Percentiles rank a stretch among this genome's conserved stretches.
phyloP scores from a whole-genome alignment of 768 basidiomycete species.

The Mycena rosella region DNA sequence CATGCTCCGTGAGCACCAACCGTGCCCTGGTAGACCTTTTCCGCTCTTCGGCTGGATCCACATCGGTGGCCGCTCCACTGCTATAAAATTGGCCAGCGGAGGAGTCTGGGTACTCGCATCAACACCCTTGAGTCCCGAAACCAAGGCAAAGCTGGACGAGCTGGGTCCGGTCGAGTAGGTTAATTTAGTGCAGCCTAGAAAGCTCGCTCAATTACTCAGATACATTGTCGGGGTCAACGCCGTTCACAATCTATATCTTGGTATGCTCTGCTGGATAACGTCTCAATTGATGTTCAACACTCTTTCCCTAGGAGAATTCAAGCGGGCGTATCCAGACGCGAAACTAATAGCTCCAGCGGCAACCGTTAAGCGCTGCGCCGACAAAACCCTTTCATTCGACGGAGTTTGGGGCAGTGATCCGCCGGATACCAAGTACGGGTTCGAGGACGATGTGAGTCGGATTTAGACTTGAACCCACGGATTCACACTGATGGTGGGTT shows the following conservation, averaged over 20 bases:
- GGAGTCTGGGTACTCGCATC: conserved; percentile 87
- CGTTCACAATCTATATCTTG: conserved; percentile 70
- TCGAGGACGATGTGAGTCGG: conserved; percentile 70
- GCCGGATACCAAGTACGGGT: conserved; percentile 76
- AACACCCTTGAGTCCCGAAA: conserved; percentile 74
- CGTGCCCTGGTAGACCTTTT: conserved; percentile 64
- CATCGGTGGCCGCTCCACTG: conserved; percentile 87
- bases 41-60: conserved; percentile 74
- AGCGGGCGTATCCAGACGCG: conserved; percentile 75
- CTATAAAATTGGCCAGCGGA: conserved; percentile 74
- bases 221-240: conserved; percentile 70
- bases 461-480: background rate
- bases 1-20: background rate
- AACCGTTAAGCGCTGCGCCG: conserved; percentile 61
- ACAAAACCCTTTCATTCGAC: conserved; percentile 68
- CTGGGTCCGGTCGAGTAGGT: conserved; percentile 79
- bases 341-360: conserved; percentile 77
- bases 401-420: conserved; percentile 77
- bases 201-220: conserved; percentile 44
- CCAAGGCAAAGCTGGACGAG: conserved; percentile 69
- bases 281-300: background rate
- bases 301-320: conserved; percentile 63
- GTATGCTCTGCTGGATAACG: conserved; percentile 48
- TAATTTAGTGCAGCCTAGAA: background rate
- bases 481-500: background rate